Percentiles rank a stretch among this genome's conserved stretches.
phyloP scores from a whole-genome alignment of 169 alveolate species.

The Eimeria nieschulzi region DNA sequence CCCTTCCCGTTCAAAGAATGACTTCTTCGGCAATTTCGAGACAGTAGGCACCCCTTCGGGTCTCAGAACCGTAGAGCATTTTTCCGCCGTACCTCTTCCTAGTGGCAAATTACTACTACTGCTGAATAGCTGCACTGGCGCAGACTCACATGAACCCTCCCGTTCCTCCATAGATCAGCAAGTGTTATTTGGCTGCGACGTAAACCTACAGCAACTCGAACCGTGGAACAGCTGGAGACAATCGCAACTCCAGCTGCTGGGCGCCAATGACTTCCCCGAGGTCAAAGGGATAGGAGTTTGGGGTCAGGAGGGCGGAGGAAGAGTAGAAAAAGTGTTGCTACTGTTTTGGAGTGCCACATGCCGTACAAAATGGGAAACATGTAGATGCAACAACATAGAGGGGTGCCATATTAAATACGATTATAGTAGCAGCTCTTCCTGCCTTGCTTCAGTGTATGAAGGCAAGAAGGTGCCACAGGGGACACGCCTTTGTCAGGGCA shows the following conservation, averaged over 20 bases:
- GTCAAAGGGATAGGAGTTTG: slow-evolving; percentile 30
- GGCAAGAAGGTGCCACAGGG: slow-evolving; percentile 26
- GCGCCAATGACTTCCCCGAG: slow-evolving; percentile 50
- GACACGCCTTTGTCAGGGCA: slow-evolving; percentile 53
- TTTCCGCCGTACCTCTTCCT: slow-evolving; percentile 27
- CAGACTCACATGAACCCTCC: slow-evolving; percentile 36
- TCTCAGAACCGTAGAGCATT: slow-evolving; percentile 34
- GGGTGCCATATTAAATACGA: slow-evolving; percentile 18
- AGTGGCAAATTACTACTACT: slow-evolving; percentile 42
- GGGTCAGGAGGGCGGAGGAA: slow-evolving; percentile 31
- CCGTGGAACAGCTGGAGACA: slow-evolving; percentile 9
- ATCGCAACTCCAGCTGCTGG: background rate
- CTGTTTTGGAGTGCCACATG: slow-evolving; percentile 45
- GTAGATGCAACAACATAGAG: slow-evolving; percentile 23
- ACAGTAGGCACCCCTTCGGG: background rate
- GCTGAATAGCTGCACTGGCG: slow-evolving; percentile 49
- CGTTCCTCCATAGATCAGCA: slow-evolving; percentile 15
- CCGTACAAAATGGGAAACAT: slow-evolving; percentile 14
- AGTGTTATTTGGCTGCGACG: slow-evolving; percentile 28
- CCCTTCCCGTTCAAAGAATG: slow-evolving; percentile 26
- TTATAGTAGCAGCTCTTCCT: background rate
- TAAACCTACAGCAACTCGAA: slow-evolving; percentile 30
- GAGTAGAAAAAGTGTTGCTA: slow-evolving; percentile 17
- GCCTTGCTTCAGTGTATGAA: slow-evolving; percentile 35
- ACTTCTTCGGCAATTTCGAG: slow-evolving; percentile 30